Percentiles rank a stretch among this genome's conserved stretches.
Conservation (phyloP, 2,329 filamentous ascomycete genomes). For the Aureobasidium pullulans region DNA sequence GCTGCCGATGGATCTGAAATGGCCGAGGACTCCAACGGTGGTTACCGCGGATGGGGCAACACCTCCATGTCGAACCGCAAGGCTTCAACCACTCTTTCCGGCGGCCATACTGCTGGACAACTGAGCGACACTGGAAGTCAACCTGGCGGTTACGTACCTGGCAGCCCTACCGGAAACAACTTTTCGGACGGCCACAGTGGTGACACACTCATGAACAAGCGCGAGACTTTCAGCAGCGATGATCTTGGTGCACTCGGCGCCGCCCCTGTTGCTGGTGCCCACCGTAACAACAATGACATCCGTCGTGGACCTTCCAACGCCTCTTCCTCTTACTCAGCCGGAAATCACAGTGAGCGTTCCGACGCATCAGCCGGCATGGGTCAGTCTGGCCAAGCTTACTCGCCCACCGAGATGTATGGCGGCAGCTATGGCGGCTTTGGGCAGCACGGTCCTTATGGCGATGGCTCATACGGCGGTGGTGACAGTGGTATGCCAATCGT, state of each 20-base stretch:
- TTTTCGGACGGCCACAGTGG: constrained; percentile 61
- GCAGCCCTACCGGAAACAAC: constrained; percentile 40
- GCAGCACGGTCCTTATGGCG: constrained; percentile 47
- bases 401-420: constrained; percentile 20
- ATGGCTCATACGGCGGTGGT: constrained; percentile 47
- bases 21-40: constrained; percentile 66
- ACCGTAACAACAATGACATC: constrained; percentile 64
- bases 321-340: constrained; percentile 88
- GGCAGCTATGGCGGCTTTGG: constrained; percentile 46
- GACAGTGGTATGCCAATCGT: constrained; percentile 68
- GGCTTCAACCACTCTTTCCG: constrained; percentile 81
- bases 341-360: constrained; percentile 61
- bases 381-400: constrained; percentile 31
- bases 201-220: constrained; percentile 53
- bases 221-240: constrained; percentile 60
- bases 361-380: constrained; percentile 18
- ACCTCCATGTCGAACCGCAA: constrained; percentile 66
- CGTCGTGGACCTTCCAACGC: constrained; percentile 89
- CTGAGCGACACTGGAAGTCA: constrained; percentile 63
- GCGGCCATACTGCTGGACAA: constrained; percentile 45
- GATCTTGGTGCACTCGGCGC: constrained; percentile 73
- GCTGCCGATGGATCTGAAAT: constrained; percentile 61
- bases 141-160: constrained; percentile 39
- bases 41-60: constrained; percentile 92
- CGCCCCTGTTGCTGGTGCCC: constrained; percentile 56